These are phyloP conservation scores for Calonectria montana DNA, from an alignment of 2,329 filamentous ascomycete genomes.

Conservation along the genomic window DNA sequence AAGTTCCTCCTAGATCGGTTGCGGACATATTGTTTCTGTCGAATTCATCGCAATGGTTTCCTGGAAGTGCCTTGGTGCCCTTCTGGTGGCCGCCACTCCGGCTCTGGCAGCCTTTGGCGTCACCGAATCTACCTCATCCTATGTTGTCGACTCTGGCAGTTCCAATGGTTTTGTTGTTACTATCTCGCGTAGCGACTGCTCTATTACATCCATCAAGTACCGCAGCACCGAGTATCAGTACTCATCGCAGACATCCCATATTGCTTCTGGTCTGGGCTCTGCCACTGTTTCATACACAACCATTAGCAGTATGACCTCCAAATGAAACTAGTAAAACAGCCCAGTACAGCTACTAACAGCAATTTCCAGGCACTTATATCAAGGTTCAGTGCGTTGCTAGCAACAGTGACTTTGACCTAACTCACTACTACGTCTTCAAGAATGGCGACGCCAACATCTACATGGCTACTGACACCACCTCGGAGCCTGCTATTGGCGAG, in stretches of 20 bases:
- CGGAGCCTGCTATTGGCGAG: slow-evolving; percentile 67
- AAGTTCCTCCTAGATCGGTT: not conserved
- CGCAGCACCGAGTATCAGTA: slow-evolving; percentile 70
- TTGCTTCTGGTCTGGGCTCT: slow-evolving; percentile 57
- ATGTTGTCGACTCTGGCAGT: slow-evolving; percentile 60
- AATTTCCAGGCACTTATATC: slow-evolving; percentile 56
- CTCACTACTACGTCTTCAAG: slow-evolving; percentile 72
- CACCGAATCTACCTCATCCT: slow-evolving; percentile 53
- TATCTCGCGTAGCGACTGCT: slow-evolving; percentile 65
- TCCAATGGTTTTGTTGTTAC: slow-evolving; percentile 62
- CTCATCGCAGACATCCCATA: slow-evolving; percentile 49
- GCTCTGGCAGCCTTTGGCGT: slow-evolving; percentile 56
- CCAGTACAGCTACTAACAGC: not conserved
- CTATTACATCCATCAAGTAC: slow-evolving; percentile 73
- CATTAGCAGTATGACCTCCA: slow-evolving; percentile 40
- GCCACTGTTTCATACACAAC: slow-evolving; percentile 64
- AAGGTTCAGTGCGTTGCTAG: slow-evolving; percentile 71
- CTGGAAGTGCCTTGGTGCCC: slow-evolving; percentile 40
- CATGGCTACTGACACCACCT: slow-evolving; percentile 72
- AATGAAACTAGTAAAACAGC: not conserved
- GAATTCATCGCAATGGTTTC: slow-evolving; percentile 33
- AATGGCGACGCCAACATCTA: slow-evolving; percentile 70
- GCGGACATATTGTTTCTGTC: not conserved
- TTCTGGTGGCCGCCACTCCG: slow-evolving; percentile 41
- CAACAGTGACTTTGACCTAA: slow-evolving; percentile 58